Conservation (phyloP, 2,329 filamentous ascomycete species). For the Trichothecium roseum region DNA sequence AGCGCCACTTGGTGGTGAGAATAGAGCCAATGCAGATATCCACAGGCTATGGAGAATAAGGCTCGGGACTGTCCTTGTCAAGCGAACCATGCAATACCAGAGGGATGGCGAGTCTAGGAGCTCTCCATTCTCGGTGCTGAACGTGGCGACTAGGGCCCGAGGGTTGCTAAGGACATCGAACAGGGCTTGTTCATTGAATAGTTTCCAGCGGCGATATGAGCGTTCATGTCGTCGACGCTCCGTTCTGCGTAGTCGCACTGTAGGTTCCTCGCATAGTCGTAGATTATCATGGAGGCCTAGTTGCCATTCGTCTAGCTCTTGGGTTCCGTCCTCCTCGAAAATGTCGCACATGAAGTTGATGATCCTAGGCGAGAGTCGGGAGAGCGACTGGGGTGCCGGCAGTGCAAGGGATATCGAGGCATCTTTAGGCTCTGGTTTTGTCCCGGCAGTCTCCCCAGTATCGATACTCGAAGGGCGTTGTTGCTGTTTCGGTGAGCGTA, state of each 20-base stretch:
- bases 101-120: conserved; percentile 50
- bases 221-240: neutral
- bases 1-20: conserved; percentile 37
- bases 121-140: conserved; percentile 35
- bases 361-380: conserved; percentile 40
- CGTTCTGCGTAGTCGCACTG: neutral
- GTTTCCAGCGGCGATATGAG: conserved; percentile 31
- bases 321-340: conserved; percentile 44
- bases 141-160: conserved; percentile 43
- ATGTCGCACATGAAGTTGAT: conserved; percentile 52
- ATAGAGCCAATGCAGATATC: conserved; percentile 48
- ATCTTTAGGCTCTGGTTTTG: neutral
- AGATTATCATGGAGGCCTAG: conserved; percentile 5
- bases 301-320: conserved; percentile 29
- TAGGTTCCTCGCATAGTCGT: conserved; percentile 3
- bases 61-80: conserved; percentile 45
- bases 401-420: neutral
- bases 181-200: conserved; percentile 53
- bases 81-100: conserved; percentile 52
- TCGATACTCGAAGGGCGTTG: neutral
- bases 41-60: conserved; percentile 56
- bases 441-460: neutral
- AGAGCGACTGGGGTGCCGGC: conserved; percentile 46
- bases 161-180: conserved; percentile 54
- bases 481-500: neutral